Conservation (phyloP, 371 early-diverging fungal species). For the Mucor velutinosus region DNA sequence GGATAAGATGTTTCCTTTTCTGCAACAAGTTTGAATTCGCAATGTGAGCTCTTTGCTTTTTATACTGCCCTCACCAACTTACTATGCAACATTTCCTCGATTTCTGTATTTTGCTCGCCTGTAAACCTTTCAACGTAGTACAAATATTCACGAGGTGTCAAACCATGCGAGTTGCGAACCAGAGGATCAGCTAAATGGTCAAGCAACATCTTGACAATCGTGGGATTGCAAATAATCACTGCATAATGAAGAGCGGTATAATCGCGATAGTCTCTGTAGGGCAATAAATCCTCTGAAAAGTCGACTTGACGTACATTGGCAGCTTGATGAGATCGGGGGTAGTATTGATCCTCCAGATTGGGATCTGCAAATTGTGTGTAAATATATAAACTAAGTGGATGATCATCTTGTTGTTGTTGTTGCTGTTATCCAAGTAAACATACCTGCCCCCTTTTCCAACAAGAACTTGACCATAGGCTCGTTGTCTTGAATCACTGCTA, state of each 20-base stretch:
- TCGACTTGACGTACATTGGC: constrained; percentile 46
- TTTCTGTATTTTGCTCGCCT: constrained; percentile 46
- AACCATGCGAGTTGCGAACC: constrained; percentile 42
- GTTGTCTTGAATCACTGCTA: constrained; percentile 55
- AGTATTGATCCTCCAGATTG: constrained; percentile 49
- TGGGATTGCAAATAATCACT: constrained; percentile 60
- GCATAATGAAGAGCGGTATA: constrained; percentile 70
- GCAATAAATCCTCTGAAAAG: constrained; percentile 48
- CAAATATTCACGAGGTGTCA: constrained; percentile 51
- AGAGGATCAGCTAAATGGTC: constrained; percentile 65
- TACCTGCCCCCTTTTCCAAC: constrained; percentile 52
- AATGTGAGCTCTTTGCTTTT: no score
- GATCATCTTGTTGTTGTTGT: background rate
- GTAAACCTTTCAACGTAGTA: constrained; percentile 55
- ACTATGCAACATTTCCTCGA: constrained; percentile 42
- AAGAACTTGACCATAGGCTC: constrained; percentile 45
- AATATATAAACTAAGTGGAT: background rate
- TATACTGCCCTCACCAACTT: background rate
- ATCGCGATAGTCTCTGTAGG: constrained; percentile 52
- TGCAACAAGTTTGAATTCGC: constrained; percentile 9
- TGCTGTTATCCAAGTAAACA: background rate
- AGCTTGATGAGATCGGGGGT: constrained; percentile 50
- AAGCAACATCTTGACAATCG: constrained; percentile 59
- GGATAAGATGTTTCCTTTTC: constrained; percentile 43
- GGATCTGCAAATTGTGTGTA: constrained; percentile 32